Evolutionary conservation across 129 eudicot species (phyloP), one percentile per base, ranked within the genome.

Genomic region (Pulicaria dysenterica): DNA sequence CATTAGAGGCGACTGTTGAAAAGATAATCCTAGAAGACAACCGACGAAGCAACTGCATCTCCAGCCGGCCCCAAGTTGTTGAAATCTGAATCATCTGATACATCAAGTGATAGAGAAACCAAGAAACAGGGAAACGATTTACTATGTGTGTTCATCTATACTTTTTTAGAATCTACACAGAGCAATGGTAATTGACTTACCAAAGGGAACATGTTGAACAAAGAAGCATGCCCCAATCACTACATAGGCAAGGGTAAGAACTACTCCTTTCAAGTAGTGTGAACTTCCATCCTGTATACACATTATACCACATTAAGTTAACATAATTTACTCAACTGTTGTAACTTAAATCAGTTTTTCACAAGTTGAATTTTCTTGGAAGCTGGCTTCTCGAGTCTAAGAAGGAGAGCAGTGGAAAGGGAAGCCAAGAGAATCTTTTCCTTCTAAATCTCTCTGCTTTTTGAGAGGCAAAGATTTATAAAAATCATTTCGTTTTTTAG

Each of bases 231-330:
- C 74, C 13, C 84, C 81, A 53, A 80, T 83, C 3, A 78, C 84
- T 15, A 63, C 48, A 70, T 88, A 88, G 66, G 80, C 76, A 42
- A 88, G 82, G n/a, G 68, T 45, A 50, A 88, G 95, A 63, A 67
- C 82, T 15, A 75, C 79, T 45, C 95, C 95, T 78, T 88, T 88
- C 79, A 88, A 62, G 82, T 88, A 88, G 64, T 88, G 88, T 63
- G 90, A 88, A 67, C 75, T 80, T 72, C 88, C 95, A 63, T 88
- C 95, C 95, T 88, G 84, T 70, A 64, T 39, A 16, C 17, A 11
- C 50, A 11, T 43, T 19, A 16, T 72, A 68, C 36, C 65, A 74
- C 40, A 64, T 53, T 51, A 12, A 54, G 11, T 24, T 57, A 19
- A 48, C 50, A 2, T 40, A 45, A 0, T 58, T 41, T 15, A 72